These are phyloP conservation scores for Mortierella sp. DNA, from an alignment of 371 early-diverging fungal genomes.

Conservation along the genomic window DNA sequence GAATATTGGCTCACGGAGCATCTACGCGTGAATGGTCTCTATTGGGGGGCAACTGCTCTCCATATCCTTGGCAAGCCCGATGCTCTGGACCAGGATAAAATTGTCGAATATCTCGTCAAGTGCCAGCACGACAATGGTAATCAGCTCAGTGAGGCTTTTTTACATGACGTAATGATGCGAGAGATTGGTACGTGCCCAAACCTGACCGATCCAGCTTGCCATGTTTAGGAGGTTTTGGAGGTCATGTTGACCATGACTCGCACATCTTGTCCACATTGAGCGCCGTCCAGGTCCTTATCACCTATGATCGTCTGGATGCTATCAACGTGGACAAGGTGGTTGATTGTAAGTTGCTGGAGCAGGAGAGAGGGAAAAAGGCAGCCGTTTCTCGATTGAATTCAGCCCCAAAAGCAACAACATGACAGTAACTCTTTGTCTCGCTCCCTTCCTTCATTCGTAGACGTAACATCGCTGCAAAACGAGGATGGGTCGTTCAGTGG, in stretches of 20 bases:
- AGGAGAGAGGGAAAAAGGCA: neutral
- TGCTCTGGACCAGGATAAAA: conserved; percentile 75
- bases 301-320: conserved; percentile 81
- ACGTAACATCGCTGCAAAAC: conserved; percentile 46
- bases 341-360: conserved; percentile 63
- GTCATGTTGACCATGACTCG: conserved; percentile 88
- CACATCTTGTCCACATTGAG: conserved; percentile 94
- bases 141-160: neutral
- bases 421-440: no score
- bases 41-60: conserved; percentile 94
- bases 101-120: conserved; percentile 80
- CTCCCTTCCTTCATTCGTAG: conserved; percentile 6
- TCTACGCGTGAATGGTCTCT: conserved; percentile 90
- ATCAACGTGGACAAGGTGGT: conserved; percentile 76
- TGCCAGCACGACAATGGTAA: conserved; percentile 83
- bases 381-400: neutral
- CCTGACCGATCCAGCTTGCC: neutral
- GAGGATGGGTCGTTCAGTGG: conserved; percentile 89
- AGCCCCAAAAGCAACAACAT: no score
- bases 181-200: no score
- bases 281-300: conserved; percentile 93
- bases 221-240: conserved; percentile 91
- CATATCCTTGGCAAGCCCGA: conserved; percentile 76
- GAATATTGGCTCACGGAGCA: conserved; percentile 96
- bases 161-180: conserved; percentile 24